These are phyloP conservation scores for Adansonia madagascariensis DNA, from an alignment of 441 rosid genomes.

Conservation along the genomic window DNA sequence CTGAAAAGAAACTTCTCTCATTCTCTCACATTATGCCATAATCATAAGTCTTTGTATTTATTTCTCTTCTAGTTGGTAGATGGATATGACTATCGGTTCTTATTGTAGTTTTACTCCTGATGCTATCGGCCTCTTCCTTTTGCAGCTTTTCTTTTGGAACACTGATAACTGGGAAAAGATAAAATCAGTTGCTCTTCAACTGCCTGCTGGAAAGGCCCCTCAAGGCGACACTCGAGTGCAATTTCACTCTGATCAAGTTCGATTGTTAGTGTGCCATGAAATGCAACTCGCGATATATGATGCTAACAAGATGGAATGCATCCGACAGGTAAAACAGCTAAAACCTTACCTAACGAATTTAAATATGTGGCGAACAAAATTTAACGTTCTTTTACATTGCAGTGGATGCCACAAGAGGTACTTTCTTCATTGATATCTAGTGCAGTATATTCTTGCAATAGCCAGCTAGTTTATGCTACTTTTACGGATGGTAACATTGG, in stretches of 20 bases:
- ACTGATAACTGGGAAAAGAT: constrained; percentile 54
- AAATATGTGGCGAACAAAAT: not conserved
- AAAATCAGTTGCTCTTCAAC: constrained; percentile 44
- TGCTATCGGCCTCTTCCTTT: not conserved
- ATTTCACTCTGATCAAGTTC: constrained; percentile 50
- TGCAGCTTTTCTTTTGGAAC: constrained; percentile 48
- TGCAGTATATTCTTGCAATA: constrained; percentile 69
- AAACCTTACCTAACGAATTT: constrained; percentile 12
- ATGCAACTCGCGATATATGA: constrained; percentile 50
- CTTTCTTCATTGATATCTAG: constrained; percentile 58
- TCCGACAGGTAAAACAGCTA: constrained; percentile 38
- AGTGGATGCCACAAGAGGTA: constrained; percentile 76
- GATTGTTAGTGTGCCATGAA: constrained; percentile 49
- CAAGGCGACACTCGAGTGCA: constrained; percentile 49
- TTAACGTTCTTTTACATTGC: constrained; percentile 28
- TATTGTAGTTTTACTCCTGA: not conserved
- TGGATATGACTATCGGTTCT: not conserved
- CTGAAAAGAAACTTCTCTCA: not conserved
- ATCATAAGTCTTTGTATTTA: not conserved
- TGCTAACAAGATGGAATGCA: constrained; percentile 45
- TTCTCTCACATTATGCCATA: not conserved
- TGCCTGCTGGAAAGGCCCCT: constrained; percentile 46
- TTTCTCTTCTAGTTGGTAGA: constrained; percentile 7
- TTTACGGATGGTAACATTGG: constrained; percentile 66
- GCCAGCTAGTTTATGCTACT: constrained; percentile 60